Base-by-base conservation (phyloP, 1,284 basidiomycete species). In the Trichosporon asahii region DNA sequence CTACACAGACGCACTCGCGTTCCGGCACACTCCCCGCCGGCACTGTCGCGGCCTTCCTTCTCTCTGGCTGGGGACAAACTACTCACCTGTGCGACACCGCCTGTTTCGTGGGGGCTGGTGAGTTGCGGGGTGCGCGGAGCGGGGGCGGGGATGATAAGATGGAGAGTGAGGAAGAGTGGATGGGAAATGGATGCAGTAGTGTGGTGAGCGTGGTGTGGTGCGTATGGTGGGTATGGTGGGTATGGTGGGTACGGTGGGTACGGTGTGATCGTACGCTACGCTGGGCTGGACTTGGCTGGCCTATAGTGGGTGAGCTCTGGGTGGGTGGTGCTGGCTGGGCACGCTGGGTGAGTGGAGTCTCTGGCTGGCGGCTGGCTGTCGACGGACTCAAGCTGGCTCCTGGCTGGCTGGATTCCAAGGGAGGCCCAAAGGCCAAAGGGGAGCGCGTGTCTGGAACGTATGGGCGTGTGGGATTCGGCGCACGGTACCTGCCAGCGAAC, bases 131-230 rank as follows among this genome's bases (percentile, higher is more conserved):
- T 61, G 57, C 57, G 29, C 57, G 27, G 29, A 31, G 15, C 29
- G 29, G 57, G 57, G 18, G 18, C 12, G 15, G 57, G 12, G 69
- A 57, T 29, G 44, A 35, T 6, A 33, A 40, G 31, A 53, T 44
- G 67, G 60, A 46, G 67, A n/a, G 18, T 31, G 44, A 65, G 60
- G 40, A 65, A 33, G 46, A 66, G 57, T 35, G 18, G 61, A 61
- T 49, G 31, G 53, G 37, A 61, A 33, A 29, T 40, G 33, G 65
- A 64, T 37, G 57, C 29, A 31, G 35, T 37, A 53, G 29, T 25
- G 29, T 12, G 35, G 55, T n/a, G 65, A 61, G 35, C n/a, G 65
- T 21, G 29, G 40, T 44, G 53, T 15, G 67, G 60, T 37, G 44
- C 25, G 33, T 64, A 44, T 21, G 64, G 67, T 68, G 57, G 53